A percentile compares a stretch with the other conserved stretches of the same genome.
Conservation (phyloP, 148 eudicot genomes). For the Vaccinium macrocarpon region DNA sequence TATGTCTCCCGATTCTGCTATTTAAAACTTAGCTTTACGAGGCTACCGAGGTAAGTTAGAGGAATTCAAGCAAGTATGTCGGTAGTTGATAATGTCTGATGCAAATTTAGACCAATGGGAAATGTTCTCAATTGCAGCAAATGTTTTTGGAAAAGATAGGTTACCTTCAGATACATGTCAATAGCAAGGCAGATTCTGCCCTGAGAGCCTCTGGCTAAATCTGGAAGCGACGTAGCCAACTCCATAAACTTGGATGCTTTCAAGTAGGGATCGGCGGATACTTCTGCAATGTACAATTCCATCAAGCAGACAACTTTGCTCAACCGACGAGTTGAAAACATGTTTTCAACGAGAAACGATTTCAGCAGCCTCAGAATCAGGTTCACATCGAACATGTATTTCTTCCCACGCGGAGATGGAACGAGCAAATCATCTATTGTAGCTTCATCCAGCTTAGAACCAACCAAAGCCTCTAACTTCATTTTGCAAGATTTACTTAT, state of each 20-base stretch:
- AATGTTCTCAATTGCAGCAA: background rate
- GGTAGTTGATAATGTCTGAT: too few relatives aligned
- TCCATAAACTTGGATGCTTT: conserved; percentile 50
- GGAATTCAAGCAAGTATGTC: background rate
- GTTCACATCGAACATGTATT: conserved; percentile 38
- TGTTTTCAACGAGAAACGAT: conserved; percentile 30
- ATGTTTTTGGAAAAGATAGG: background rate
- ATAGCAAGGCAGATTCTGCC: conserved; percentile 48
- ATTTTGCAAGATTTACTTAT: conserved; percentile 18
- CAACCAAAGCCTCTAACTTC: conserved; percentile 50
- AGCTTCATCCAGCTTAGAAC: conserved; percentile 51
- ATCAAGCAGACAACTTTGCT: conserved; percentile 49
- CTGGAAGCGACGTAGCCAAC: conserved; percentile 41
- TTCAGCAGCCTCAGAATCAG: conserved; percentile 41
- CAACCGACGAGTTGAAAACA: conserved; percentile 25
- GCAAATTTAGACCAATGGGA: background rate
- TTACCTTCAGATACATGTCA: conserved; percentile 58
- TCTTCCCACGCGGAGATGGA: conserved; percentile 30
- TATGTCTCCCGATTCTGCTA: too few relatives aligned
- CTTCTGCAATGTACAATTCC: conserved; percentile 52
- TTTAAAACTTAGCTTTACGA: too few relatives aligned
- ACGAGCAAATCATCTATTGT: conserved; percentile 51
- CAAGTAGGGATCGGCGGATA: conserved; percentile 49
- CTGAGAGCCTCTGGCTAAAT: conserved; percentile 43
- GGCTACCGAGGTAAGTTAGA: too few relatives aligned